Evolutionary conservation across 306 rosid species (phyloP).

Genomic region (Quercus berberidifolia): DNA sequence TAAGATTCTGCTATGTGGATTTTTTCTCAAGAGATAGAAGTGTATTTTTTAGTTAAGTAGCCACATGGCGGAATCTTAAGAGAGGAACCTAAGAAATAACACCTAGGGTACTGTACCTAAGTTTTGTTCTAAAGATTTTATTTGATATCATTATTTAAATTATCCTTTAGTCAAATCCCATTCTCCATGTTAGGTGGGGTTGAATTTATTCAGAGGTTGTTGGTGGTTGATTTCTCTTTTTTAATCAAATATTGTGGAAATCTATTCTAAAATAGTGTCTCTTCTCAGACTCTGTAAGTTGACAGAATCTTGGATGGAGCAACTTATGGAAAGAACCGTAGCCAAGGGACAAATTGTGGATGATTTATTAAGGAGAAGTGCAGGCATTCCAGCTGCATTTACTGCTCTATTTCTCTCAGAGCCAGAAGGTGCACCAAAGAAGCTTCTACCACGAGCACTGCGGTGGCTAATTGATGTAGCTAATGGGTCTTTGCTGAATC

Average conservation of each 20-base stretch:
- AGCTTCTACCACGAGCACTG: slow-evolving; percentile 85
- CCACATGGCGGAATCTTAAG: too few relatives aligned
- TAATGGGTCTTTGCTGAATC: slow-evolving; percentile 51
- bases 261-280: slow-evolving; percentile 19
- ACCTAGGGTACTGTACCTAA: too few relatives aligned
- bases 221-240: not conserved
- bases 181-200: not conserved
- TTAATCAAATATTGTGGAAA: not conserved
- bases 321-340: slow-evolving; percentile 87
- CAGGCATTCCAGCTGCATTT: slow-evolving; percentile 98
- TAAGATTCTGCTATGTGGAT: too few relatives aligned
- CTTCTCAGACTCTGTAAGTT: slow-evolving; percentile 73
- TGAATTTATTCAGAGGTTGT: not conserved
- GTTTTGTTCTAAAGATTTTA: not conserved
- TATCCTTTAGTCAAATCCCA: not conserved
- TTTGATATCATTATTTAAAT: not conserved
- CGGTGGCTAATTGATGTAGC: slow-evolving; percentile 92
- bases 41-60: too few relatives aligned
- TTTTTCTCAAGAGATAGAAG: too few relatives aligned
- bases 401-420: slow-evolving; percentile 93
- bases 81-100: too few relatives aligned
- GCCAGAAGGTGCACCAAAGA: slow-evolving; percentile 97
- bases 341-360: slow-evolving; percentile 89
- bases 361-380: slow-evolving; percentile 96
- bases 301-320: slow-evolving; percentile 96